phyloP scores from a whole-genome alignment of 345 rosid species.

The Corchorus capsularis region DNA sequence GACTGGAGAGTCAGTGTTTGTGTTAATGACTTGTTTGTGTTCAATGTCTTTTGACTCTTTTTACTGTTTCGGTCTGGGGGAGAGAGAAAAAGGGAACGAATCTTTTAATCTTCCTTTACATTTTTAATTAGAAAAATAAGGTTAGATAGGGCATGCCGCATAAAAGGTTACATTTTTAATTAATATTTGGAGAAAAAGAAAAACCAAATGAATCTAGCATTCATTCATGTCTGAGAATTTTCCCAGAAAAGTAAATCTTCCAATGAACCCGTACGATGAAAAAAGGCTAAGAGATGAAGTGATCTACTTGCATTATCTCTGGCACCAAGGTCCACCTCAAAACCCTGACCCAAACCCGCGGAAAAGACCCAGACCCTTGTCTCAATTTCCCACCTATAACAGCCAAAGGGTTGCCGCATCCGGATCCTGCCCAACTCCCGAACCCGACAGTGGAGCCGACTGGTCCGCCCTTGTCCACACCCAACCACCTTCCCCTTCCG shows the following conservation, averaged over 20 bases:
- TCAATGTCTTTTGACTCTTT: neutral
- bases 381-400: slow-evolving; percentile 33
- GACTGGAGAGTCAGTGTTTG: neutral
- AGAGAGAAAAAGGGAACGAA: neutral
- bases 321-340: slow-evolving; percentile 76
- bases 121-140: too few relatives aligned
- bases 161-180: too few relatives aligned
- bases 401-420: neutral
- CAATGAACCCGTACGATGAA: slow-evolving; percentile 53
- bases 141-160: too few relatives aligned
- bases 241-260: too few relatives aligned
- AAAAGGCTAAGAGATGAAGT: slow-evolving; percentile 60
- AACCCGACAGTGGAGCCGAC: slow-evolving; percentile 31
- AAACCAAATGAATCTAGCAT: too few relatives aligned
- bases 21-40: neutral
- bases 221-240: too few relatives aligned
- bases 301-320: slow-evolving; percentile 69
- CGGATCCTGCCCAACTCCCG: slow-evolving; percentile 26
- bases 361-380: too few relatives aligned
- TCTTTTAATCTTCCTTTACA: too few relatives aligned
- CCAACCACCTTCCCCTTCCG: slow-evolving; percentile 3
- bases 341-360: slow-evolving; percentile 28
- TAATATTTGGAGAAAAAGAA: too few relatives aligned
- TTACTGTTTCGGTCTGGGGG: neutral
- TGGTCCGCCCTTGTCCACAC: slow-evolving; percentile 18